Conservation (phyloP, 148 eudicot genomes). For the Mesembryanthemum crystallinum region DNA sequence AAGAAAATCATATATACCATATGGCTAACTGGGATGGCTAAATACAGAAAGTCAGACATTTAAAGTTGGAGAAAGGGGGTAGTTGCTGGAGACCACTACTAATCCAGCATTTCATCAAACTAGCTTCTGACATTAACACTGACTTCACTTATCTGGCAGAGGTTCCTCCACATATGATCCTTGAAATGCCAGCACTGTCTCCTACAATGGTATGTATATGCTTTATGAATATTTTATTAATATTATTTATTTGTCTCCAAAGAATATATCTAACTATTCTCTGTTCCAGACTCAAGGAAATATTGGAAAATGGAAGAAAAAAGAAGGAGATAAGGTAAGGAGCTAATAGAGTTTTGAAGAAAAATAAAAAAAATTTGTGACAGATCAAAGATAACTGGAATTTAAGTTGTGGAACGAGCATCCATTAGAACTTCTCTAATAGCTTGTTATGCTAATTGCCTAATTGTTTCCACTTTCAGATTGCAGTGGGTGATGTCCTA, state of each 20-base stretch:
- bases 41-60: not conserved
- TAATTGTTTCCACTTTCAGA: slow-evolving; percentile 38
- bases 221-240: not conserved
- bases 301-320: slow-evolving; percentile 80
- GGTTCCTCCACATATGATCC: slow-evolving; percentile 48
- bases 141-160: slow-evolving; percentile 47
- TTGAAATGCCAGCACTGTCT: slow-evolving; percentile 92
- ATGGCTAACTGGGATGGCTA: not conserved
- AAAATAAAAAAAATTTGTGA: not conserved
- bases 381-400: not conserved
- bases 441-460: slow-evolving; percentile 7
- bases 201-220: slow-evolving; percentile 78
- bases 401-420: no score
- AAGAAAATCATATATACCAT: not conserved
- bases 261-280: slow-evolving; percentile 1
- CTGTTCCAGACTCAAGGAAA: slow-evolving; percentile 83
- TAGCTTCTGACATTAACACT: slow-evolving; percentile 10
- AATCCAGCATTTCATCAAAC: not conserved
- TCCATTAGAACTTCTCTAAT: not conserved
- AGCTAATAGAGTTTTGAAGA: not conserved
- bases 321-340: slow-evolving; percentile 94
- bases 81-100: not conserved
- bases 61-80: not conserved
- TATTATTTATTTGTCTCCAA: not conserved
- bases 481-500: slow-evolving; percentile 79